A percentile compares a stretch with the other conserved stretches of the same genome.
Conservation (phyloP, 106 monocot species). For the Vanilla planifolia region DNA sequence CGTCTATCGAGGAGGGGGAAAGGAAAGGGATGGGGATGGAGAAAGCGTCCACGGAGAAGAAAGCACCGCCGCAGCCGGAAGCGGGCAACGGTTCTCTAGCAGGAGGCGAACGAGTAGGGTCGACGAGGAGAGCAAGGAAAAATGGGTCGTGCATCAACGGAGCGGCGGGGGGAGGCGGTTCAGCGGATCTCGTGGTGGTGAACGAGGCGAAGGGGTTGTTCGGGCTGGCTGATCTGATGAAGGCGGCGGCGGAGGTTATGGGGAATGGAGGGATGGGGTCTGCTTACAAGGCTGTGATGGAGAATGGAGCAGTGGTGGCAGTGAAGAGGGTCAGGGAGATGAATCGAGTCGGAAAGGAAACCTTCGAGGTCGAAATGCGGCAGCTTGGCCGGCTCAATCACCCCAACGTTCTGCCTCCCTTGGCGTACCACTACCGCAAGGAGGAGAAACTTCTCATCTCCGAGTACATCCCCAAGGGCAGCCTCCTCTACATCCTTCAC, state of each 20-base stretch:
- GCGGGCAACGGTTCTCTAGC: neutral
- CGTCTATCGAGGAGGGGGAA: constrained; percentile 2
- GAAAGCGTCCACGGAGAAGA: neutral
- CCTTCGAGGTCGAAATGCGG: constrained; percentile 64
- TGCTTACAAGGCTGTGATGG: constrained; percentile 52
- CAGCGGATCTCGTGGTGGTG: constrained; percentile 40
- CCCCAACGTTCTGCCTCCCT: constrained; percentile 59
- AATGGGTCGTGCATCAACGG: constrained; percentile 1
- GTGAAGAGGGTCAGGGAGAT: constrained; percentile 77
- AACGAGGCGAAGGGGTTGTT: constrained; percentile 51
- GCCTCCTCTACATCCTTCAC: constrained; percentile 69
- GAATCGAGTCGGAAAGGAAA: constrained; percentile 43
- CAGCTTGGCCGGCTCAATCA: constrained; percentile 54
- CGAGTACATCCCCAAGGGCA: constrained; percentile 71
- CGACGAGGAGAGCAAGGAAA: neutral
- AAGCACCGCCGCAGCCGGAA: neutral
- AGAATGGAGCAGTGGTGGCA: constrained; percentile 28
- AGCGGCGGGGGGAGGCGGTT: constrained; percentile 1
- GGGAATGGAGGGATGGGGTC: constrained; percentile 70
- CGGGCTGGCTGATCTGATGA: constrained; percentile 69
- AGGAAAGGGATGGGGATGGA: neutral
- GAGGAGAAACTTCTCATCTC: constrained; percentile 72
- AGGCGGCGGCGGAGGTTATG: constrained; percentile 83
- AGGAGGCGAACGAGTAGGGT: neutral
- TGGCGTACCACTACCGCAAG: constrained; percentile 65